These are phyloP conservation scores for Entomortierella beljakovae DNA, from an alignment of 192 early-diverging fungal genomes.

Conservation along the genomic window DNA sequence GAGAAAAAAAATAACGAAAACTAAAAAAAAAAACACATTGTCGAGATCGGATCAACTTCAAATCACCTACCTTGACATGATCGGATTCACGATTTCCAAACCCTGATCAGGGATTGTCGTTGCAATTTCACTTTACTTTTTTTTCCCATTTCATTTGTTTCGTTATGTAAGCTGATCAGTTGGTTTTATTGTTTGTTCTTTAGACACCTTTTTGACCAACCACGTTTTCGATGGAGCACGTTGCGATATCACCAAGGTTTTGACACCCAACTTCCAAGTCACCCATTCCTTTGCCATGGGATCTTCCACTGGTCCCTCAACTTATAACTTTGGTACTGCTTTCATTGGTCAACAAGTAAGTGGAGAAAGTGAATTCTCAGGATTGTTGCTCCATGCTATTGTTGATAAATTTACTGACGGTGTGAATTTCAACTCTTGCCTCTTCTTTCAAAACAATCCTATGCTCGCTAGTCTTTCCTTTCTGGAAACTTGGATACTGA, in stretches of 20 bases:
- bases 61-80: too few relatives aligned
- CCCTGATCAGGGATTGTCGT: too few relatives aligned
- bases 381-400: too few relatives aligned
- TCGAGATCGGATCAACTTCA: too few relatives aligned
- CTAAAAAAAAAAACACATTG: too few relatives aligned
- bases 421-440: too few relatives aligned
- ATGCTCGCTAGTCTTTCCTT: constrained; percentile 73
- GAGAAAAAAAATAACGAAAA: too few relatives aligned
- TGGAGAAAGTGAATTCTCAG: background rate
- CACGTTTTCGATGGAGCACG: constrained; percentile 95
- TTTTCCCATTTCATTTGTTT: background rate
- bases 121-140: too few relatives aligned
- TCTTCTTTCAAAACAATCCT: background rate
- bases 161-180: background rate
- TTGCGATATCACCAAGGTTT: constrained; percentile 90
- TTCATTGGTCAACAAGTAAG: constrained; percentile 81
- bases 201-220: constrained; percentile 85
- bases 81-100: too few relatives aligned
- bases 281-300: constrained; percentile 93
- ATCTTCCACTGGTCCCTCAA: constrained; percentile 79
- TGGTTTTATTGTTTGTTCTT: background rate
- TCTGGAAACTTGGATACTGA: constrained; percentile 97
- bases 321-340: constrained; percentile 92
- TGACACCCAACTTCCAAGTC: constrained; percentile 95
- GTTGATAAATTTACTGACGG: too few relatives aligned